These are phyloP conservation scores for Cladosporium sp. DNA, from an alignment of 2,329 filamentous ascomycete genomes.

Conservation along the genomic window DNA sequence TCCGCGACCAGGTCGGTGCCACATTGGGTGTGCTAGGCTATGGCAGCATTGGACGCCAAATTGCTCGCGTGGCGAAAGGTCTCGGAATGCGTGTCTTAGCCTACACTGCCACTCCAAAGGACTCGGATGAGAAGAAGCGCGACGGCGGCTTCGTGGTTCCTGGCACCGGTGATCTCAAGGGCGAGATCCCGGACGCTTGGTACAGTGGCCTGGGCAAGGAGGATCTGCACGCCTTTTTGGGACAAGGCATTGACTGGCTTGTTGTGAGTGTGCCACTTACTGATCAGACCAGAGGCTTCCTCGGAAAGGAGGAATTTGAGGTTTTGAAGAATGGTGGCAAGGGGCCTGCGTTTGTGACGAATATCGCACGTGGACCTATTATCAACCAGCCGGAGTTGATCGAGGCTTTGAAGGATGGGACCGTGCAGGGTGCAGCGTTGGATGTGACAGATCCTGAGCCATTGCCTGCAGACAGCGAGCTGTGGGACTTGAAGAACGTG, in stretches of 20 bases:
- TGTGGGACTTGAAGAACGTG: slow-evolving; percentile 71
- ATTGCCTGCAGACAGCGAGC: slow-evolving; percentile 64
- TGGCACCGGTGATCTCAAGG: slow-evolving; percentile 64
- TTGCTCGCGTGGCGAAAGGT: slow-evolving; percentile 39
- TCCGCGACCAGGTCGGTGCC: slow-evolving; percentile 60
- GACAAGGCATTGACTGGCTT: slow-evolving; percentile 58
- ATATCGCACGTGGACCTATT: slow-evolving; percentile 69
- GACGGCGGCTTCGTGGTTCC: slow-evolving; percentile 70
- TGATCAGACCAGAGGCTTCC: slow-evolving; percentile 54
- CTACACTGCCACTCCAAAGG: slow-evolving; percentile 71
- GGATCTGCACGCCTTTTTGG: slow-evolving; percentile 56
- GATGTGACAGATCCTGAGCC: slow-evolving; percentile 83
- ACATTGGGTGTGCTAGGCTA: slow-evolving; percentile 64
- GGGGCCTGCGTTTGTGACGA: slow-evolving; percentile 59
- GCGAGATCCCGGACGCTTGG: slow-evolving; percentile 58
- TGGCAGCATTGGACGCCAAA: slow-evolving; percentile 64
- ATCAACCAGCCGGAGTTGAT: slow-evolving; percentile 65
- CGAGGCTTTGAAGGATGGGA: slow-evolving; percentile 58
- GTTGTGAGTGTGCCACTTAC: slow-evolving; percentile 62
- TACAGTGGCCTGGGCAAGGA: slow-evolving; percentile 57
- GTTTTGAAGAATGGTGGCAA: slow-evolving; percentile 33
- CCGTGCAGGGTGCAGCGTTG: slow-evolving; percentile 67
- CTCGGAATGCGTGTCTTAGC: slow-evolving; percentile 72
- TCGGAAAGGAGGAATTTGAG: slow-evolving; percentile 58
- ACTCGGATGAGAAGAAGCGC: slow-evolving; percentile 63